These are phyloP conservation scores for Xylaria scruposa DNA, from an alignment of 495 filamentous ascomycete species.

Conservation along the genomic window DNA sequence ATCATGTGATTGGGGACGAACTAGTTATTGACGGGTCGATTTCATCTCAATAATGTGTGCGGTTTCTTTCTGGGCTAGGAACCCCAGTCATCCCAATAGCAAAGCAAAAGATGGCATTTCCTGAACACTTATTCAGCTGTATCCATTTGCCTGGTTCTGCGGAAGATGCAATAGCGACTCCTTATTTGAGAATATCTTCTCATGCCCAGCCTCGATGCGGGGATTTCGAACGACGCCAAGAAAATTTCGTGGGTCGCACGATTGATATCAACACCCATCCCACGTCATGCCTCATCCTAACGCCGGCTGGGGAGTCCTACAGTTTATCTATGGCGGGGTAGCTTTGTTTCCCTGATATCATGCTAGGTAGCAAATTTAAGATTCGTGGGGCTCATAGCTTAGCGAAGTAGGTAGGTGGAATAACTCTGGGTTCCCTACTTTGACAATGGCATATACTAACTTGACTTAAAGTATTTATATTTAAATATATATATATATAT, in stretches of 20 bases:
- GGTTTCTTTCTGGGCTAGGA: not conserved
- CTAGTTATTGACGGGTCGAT: not conserved
- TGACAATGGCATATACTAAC: not conserved
- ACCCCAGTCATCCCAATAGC: not conserved
- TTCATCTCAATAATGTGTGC: not conserved
- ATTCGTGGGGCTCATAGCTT: slow-evolving; percentile 10
- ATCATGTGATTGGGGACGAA: not conserved
- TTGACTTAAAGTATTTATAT: not conserved
- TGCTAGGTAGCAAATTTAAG: not conserved
- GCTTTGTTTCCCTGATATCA: slow-evolving; percentile 1
- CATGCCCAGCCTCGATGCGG: not conserved
- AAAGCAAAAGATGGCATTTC: not conserved
- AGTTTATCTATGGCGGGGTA: slow-evolving; percentile 10
- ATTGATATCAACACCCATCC: not conserved
- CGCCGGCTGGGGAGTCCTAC: not conserved
- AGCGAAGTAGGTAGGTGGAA: not conserved
- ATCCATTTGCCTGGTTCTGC: not conserved
- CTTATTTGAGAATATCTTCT: not conserved
- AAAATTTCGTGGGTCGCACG: not conserved
- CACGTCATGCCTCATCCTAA: slow-evolving; percentile 19
- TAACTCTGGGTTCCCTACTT: not conserved
- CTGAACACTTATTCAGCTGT: not conserved
- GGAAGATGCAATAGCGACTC: not conserved
- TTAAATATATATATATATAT: not conserved
- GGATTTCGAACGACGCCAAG: slow-evolving; percentile 13